Evolutionary conservation across 1,284 basidiomycete species (phyloP).

Genomic region (Lentinus polychrous): DNA sequence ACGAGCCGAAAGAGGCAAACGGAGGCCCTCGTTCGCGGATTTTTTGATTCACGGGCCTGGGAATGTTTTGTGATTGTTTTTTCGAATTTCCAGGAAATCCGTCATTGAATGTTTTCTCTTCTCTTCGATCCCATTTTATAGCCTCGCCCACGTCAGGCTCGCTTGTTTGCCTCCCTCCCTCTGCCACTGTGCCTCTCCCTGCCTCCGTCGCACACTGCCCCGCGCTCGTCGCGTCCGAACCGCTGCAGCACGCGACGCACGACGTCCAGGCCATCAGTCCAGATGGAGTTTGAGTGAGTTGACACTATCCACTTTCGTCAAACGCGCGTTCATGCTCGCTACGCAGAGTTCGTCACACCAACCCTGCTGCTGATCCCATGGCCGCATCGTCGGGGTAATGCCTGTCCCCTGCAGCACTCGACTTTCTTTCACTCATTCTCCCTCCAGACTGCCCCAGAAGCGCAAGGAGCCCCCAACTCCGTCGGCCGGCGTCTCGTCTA

Average conservation of each 20-base stretch:
- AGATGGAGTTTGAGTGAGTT: constrained; percentile 19
- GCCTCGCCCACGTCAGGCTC: constrained; percentile 22
- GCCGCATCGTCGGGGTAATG: constrained; percentile 17
- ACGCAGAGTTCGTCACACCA: background rate
- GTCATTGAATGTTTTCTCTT: constrained; percentile 30
- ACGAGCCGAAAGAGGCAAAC: constrained; percentile 16
- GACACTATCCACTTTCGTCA: background rate
- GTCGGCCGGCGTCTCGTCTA: constrained; percentile 17
- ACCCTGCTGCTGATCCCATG: constrained; percentile 9
- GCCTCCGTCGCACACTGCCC: constrained; percentile 5
- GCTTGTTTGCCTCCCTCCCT: constrained; percentile 15
- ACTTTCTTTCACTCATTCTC: constrained; percentile 7
- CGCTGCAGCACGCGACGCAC: background rate
- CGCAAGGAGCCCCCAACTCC: constrained; percentile 33
- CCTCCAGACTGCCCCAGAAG: constrained; percentile 29
- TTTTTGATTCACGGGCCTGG: constrained; percentile 23
- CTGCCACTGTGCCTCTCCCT: constrained; percentile 7
- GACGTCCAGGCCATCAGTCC: background rate
- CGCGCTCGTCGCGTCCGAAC: background rate
- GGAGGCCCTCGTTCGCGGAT: constrained; percentile 17
- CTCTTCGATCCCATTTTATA: constrained; percentile 25
- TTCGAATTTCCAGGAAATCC: constrained; percentile 26
- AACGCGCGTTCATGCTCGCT: background rate
- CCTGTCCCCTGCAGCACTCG: background rate
- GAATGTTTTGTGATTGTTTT: constrained; percentile 27